phyloP scores from a whole-genome alignment of 179 eudicot species.

The Carnegiea gigantea region DNA sequence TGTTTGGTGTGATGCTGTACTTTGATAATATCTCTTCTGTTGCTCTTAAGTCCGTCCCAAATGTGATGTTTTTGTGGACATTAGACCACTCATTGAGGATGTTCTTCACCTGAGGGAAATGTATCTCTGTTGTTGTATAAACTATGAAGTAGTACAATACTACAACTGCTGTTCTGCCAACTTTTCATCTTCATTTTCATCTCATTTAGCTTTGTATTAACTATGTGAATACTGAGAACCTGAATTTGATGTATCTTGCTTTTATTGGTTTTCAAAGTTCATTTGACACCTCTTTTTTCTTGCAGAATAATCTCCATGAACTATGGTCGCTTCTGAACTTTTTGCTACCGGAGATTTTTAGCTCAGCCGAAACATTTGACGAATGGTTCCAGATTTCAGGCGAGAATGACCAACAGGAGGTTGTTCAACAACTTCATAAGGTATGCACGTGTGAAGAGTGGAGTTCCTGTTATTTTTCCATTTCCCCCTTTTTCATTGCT shows the following conservation, averaged over 20 bases:
- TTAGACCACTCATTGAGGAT: too few relatives aligned
- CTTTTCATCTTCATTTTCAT: neutral
- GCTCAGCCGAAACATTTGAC: conserved; percentile 94
- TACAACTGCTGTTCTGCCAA: neutral
- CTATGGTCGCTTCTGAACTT: conserved; percentile 96
- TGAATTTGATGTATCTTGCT: conserved; percentile 1
- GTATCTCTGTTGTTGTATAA: too few relatives aligned
- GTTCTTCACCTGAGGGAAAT: too few relatives aligned
- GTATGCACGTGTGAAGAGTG: conserved; percentile 30
- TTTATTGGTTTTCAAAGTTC: neutral
- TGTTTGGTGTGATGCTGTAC: too few relatives aligned
- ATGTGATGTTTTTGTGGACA: too few relatives aligned
- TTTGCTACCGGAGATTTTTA: conserved; percentile 91
- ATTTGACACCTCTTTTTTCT: neutral
- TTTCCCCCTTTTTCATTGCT: neutral
- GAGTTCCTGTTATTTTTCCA: neutral
- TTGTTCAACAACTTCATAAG: conserved; percentile 97
- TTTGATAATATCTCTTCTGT: too few relatives aligned
- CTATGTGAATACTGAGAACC: neutral
- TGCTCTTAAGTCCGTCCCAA: too few relatives aligned
- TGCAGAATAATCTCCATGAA: conserved; percentile 98
- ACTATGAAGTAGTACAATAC: neutral
- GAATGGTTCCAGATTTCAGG: conserved; percentile 98
- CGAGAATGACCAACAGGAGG: conserved; percentile 94
- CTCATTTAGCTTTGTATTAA: neutral